Evolutionary conservation across 495 filamentous ascomycete genomes (phyloP), one percentile per base, ranked within the genome.

Genomic region (Chaetomidium leptoderma): DNA sequence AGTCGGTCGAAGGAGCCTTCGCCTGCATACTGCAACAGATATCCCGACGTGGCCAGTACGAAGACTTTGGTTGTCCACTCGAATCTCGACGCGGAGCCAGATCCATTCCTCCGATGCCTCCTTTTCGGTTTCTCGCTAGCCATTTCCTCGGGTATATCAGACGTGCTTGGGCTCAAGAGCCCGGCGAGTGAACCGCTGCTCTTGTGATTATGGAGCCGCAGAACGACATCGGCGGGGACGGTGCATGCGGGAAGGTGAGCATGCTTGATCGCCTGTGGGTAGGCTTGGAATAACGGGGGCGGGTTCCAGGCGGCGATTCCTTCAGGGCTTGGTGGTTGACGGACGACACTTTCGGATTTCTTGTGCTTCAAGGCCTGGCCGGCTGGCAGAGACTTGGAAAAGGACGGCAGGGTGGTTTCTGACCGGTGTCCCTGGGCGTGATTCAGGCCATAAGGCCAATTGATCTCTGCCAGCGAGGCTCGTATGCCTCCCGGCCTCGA

Each of bases 281-380:
- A 96, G n/a, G 90, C 90, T 65, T 95, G 84, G 72, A 91, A 96
- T 7, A 97, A 76, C 4, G 92, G 88, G 8, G 91, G 91, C 4
- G 89, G 86, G 53, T 84, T 81, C 87, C 90, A 95, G 13, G 77
- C 58, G 16, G 70, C 65, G 9, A 74, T 55, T 14, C 47, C 42
- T 3, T 52, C 55, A 8, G 63, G 43, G 43, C 62, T 29, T 40
- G 66, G 46, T 52, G 63, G 63, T 42, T 51, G 51, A 42, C 68
- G 64, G 17, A 69, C 64, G 24, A 53, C 50, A 45, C 67, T 74
- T 11, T 64, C 60, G 6, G 69, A 66, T 50, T 74, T 76, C 32
- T 68, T 69, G 49, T 74, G 70, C 46, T 72, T 76, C 44, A 73
- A 58, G 44, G 58, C 65, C 32, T 60, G 46, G 24, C 33, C 60